These are phyloP conservation scores for Lyophyllum semitale DNA, from an alignment of 768 basidiomycete species.

Conservation along the genomic window DNA sequence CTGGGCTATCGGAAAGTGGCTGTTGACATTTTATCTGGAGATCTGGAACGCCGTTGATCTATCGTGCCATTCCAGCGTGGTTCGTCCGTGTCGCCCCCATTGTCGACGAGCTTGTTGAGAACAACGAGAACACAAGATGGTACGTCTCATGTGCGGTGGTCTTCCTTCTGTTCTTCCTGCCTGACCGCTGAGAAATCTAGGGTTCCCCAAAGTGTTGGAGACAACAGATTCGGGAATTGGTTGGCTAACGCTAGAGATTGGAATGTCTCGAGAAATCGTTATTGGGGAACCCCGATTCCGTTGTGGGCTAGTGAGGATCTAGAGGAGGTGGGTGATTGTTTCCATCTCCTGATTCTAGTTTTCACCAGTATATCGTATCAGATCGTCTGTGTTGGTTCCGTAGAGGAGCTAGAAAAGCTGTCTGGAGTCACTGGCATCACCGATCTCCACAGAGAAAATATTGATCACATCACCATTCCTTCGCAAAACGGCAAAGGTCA, in stretches of 20 bases:
- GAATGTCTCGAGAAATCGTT: slow-evolving; percentile 98
- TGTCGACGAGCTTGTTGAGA: slow-evolving; percentile 82
- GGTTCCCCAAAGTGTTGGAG: slow-evolving; percentile 91
- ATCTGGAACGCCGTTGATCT: slow-evolving; percentile 93
- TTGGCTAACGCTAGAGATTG: slow-evolving; percentile 97
- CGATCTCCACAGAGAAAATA: slow-evolving; percentile 91
- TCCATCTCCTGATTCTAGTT: neutral
- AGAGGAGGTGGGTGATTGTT: slow-evolving; percentile 64
- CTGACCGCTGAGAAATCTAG: slow-evolving; percentile 37
- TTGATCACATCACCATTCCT: slow-evolving; percentile 96
- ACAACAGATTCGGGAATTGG: slow-evolving; percentile 96
- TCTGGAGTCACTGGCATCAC: slow-evolving; percentile 84
- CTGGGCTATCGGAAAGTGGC: neutral
- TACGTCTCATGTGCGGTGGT: slow-evolving; percentile 26
- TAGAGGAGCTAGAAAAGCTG: slow-evolving; percentile 82
- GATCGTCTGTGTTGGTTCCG: slow-evolving; percentile 86
- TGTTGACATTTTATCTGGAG: slow-evolving; percentile 38
- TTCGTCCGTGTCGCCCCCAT: slow-evolving; percentile 88
- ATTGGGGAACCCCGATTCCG: slow-evolving; percentile 98
- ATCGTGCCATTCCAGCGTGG: slow-evolving; percentile 96
- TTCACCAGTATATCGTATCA: slow-evolving; percentile 26
- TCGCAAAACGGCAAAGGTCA: slow-evolving; percentile 85
- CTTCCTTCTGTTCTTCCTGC: neutral
- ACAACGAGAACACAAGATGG: slow-evolving; percentile 93
- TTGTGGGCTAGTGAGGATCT: slow-evolving; percentile 94